phyloP scores from a whole-genome alignment of 2,329 filamentous ascomycete genomes.

The Fusarium scirpi region DNA sequence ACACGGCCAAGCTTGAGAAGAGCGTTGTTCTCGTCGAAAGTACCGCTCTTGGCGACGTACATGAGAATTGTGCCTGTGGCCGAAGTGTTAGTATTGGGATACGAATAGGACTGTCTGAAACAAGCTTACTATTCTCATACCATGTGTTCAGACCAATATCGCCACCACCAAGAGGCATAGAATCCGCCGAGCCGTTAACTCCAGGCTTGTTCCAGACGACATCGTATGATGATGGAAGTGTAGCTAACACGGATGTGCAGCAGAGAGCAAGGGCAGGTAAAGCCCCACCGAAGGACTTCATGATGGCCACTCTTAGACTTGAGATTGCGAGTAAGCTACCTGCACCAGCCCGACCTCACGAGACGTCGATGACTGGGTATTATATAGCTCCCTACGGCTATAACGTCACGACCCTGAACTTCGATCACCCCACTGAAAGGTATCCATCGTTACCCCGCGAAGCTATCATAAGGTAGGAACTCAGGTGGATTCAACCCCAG shows the following conservation, averaged over 20 bases:
- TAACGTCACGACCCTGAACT: background rate
- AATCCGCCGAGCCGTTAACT: constrained; percentile 16
- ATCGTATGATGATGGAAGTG: constrained; percentile 3
- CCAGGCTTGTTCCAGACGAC: constrained; percentile 7
- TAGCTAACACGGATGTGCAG: background rate
- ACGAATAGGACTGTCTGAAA: accelerated
- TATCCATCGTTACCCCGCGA: background rate
- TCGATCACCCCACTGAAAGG: background rate
- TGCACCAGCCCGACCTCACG: too few species aligned
- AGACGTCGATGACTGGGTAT: background rate
- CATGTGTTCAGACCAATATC: constrained; percentile 13
- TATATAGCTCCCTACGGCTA: background rate
- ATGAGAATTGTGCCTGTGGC: constrained; percentile 1
- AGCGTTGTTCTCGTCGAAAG: constrained; percentile 21
- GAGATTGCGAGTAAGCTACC: background rate
- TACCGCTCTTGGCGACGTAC: constrained; percentile 13
- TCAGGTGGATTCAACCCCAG: background rate
- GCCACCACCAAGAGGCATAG: constrained; percentile 15
- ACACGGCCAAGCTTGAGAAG: constrained; percentile 12
- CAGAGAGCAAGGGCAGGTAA: accelerated
- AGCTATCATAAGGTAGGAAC: background rate
- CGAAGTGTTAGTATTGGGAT: accelerated
- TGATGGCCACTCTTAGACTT: background rate
- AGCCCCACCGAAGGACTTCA: background rate
- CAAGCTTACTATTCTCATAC: constrained; percentile 9